Evolutionary conservation across 129 eudicot species (phyloP).

Genomic region (Erigeron canadensis): DNA sequence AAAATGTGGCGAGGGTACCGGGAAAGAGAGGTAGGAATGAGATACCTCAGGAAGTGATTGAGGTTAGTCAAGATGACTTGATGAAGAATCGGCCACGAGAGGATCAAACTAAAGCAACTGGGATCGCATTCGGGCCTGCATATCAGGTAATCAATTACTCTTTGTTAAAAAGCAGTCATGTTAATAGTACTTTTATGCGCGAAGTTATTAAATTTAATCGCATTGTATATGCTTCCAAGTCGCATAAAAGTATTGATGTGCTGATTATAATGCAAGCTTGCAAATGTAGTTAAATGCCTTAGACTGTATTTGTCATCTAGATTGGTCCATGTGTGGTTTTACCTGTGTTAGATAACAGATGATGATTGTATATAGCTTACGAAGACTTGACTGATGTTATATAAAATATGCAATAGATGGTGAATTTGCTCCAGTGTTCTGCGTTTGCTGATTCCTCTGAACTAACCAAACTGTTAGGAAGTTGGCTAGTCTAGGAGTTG

Average conservation of each 20-base stretch:
- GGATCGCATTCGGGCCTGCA: conserved; percentile 89
- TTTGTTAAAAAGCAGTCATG: not conserved
- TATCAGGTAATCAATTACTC: conserved; percentile 52
- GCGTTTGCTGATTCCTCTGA: not conserved
- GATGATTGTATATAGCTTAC: not conserved
- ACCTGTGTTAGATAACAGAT: not conserved
- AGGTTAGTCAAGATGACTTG: conserved; percentile 91
- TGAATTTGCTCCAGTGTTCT: not conserved
- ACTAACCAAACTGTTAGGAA: not conserved
- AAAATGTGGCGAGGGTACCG: conserved; percentile 37
- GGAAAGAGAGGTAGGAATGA: conserved; percentile 84
- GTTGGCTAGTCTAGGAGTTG: not conserved
- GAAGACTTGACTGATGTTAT: not conserved
- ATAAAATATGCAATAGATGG: not conserved
- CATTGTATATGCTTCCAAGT: not conserved
- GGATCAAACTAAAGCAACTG: conserved; percentile 73
- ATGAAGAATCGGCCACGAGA: conserved; percentile 87
- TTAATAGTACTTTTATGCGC: not conserved
- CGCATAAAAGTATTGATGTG: not conserved
- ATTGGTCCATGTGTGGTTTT: not conserved
- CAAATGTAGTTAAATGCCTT: not conserved
- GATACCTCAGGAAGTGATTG: conserved; percentile 60
- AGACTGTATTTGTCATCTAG: not conserved
- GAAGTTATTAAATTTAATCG: not conserved
- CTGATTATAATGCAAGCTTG: not conserved